Evolutionary conservation across 2,329 filamentous ascomycete species (phyloP), one percentile per base, ranked within the genome.

Genomic region (Trichoderma polysporum): DNA sequence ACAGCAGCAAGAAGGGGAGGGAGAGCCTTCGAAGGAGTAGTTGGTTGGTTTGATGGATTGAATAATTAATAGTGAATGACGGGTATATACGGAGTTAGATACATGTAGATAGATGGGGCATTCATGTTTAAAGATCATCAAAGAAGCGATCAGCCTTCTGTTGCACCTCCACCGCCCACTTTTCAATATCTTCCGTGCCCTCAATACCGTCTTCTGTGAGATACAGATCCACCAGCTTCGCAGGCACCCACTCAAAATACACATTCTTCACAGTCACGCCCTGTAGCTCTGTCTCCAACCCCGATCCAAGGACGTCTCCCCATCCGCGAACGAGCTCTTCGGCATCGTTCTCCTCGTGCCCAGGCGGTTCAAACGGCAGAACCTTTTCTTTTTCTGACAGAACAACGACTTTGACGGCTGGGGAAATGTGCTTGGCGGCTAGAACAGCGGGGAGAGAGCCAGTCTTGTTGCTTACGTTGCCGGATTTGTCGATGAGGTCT

Each of bases 381-480:
- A 91, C 82, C 75, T 91, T 91, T 57, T 89, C 88, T 6, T 82
- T 78, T 64, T 89, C 86, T 52, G 84, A 84, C 4, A 91, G 70
- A 0, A 87, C 84, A 2, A 90, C 74, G 0, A 89, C 78, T 66
- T 81, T 83, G 12, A 77, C 80, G 0, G 68, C 68, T 0, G 82
- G 80, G 4, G 82, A 80, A 3, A 85, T 75, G 58, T 84, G 75
- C 62, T 81, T 85, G 8, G 85, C 84, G 58, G 84, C 81, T 1
- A 90, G 78, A 0, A 86, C 81, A 1, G 85, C 83, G 1, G 87
- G 83, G 7, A 91, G 75, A 1, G 87, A 89, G 0, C 89, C 89
- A 0, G 83, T 87, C 75, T 91, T 91, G 76, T 91, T 91, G 74
- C 84, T 87, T 19, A 91, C 85, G 33, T 85, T 83, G 2, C 88